Conservation (phyloP, 345 rosid genomes). For the Sisymbrium altissimum region DNA sequence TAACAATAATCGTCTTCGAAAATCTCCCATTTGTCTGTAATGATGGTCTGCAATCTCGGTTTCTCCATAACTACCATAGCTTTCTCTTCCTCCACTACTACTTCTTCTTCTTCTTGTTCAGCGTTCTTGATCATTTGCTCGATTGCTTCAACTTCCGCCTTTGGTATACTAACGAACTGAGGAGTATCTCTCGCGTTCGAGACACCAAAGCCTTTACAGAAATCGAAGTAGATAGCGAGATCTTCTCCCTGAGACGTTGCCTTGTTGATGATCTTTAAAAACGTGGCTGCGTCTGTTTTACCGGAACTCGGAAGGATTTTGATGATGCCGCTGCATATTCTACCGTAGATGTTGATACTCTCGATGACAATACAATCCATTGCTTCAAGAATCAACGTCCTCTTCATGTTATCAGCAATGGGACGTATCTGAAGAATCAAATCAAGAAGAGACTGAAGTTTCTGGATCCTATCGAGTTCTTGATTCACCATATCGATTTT, state of each 20-base stretch:
- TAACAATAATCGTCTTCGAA: slow-evolving; percentile 27
- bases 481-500: slow-evolving; percentile 8
- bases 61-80: slow-evolving; percentile 16
- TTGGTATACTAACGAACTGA: slow-evolving; percentile 40
- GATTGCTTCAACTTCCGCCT: slow-evolving; percentile 46
- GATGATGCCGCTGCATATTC: slow-evolving; percentile 44
- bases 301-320: slow-evolving; percentile 34
- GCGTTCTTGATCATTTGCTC: slow-evolving; percentile 38
- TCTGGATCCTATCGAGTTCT: slow-evolving; percentile 41
- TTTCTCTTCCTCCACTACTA: slow-evolving; percentile 17
- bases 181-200: slow-evolving; percentile 49
- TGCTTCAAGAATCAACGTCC: slow-evolving; percentile 54
- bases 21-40: slow-evolving; percentile 32
- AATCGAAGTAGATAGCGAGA: slow-evolving; percentile 47
- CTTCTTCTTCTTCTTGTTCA: background rate
- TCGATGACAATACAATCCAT: slow-evolving; percentile 72
- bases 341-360: slow-evolving; percentile 54
- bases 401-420: slow-evolving; percentile 45
- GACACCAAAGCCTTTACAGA: slow-evolving; percentile 51
- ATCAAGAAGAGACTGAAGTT: slow-evolving; percentile 52
- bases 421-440: slow-evolving; percentile 63
- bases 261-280: slow-evolving; percentile 45
- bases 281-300: slow-evolving; percentile 43
- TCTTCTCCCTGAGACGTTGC: slow-evolving; percentile 48
- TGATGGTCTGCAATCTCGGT: slow-evolving; percentile 19